These are phyloP conservation scores for Zymoseptoria pseudotritici DNA, from an alignment of 2,329 filamentous ascomycete species.

Conservation along the genomic window DNA sequence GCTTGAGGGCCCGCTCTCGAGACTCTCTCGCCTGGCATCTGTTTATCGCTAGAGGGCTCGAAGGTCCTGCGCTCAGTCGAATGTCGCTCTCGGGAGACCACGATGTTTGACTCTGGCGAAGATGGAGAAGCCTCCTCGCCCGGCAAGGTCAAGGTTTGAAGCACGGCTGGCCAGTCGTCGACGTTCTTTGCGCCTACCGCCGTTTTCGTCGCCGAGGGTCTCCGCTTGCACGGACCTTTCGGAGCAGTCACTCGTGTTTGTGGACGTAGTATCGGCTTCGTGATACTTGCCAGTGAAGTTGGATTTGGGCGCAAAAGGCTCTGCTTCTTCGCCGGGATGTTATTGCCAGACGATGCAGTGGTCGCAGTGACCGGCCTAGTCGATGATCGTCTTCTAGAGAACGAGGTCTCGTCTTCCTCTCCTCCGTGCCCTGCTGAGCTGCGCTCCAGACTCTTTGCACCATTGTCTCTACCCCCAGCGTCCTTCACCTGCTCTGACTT, in stretches of 20 bases:
- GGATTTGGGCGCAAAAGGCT: not conserved
- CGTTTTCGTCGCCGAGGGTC: not conserved
- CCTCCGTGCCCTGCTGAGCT: not conserved
- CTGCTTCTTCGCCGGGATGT: not conserved
- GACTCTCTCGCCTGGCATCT: too few relatives aligned
- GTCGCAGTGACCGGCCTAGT: not conserved
- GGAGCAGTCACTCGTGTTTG: not conserved
- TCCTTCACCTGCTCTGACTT: not conserved
- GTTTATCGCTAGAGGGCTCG: not conserved
- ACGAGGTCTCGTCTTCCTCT: not conserved
- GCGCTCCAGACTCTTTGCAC: not conserved
- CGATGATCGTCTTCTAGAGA: not conserved
- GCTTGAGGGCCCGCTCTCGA: not conserved
- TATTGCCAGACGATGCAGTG: not conserved
- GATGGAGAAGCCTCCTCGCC: not conserved
- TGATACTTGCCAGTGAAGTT: not conserved
- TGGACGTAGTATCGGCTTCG: not conserved
- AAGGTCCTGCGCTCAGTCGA: not conserved
- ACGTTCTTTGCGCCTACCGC: not conserved
- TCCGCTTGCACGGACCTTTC: not conserved
- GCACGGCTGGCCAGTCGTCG: not conserved
- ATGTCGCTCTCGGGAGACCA: not conserved
- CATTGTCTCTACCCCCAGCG: not conserved
- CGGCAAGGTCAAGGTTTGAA: not conserved
- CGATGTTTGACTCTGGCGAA: not conserved